A percentile compares a stretch with the other conserved stretches of the same genome.
Evolutionary conservation across 257 asterid genomes (phyloP).

Genomic region (Sherardia arvensis): DNA sequence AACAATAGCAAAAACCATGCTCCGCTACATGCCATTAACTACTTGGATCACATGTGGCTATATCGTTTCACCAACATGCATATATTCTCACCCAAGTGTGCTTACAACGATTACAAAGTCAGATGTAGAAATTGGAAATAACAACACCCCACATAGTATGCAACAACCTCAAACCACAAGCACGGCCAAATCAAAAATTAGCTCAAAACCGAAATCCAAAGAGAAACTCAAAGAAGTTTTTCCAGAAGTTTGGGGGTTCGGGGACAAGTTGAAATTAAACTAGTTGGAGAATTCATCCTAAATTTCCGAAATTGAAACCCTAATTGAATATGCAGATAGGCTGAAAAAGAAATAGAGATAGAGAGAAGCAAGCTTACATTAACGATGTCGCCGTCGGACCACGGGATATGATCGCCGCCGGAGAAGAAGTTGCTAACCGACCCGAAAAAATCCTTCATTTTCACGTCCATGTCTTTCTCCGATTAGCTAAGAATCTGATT

Average conservation of each 20-base stretch:
- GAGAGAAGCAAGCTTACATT: constrained; percentile 32
- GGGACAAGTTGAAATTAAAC: too few relatives aligned
- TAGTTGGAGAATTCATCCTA: too few relatives aligned
- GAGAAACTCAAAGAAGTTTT: too few relatives aligned
- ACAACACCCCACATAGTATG: neutral
- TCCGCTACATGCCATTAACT: neutral
- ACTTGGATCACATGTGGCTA: neutral
- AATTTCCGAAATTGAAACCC: neutral
- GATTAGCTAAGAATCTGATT: neutral
- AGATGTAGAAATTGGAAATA: neutral
- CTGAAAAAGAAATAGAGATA: neutral
- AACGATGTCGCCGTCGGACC: constrained; percentile 63
- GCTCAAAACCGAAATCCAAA: neutral
- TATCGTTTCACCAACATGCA: neutral
- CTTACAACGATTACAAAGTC: neutral
- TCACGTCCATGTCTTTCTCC: constrained; percentile 43
- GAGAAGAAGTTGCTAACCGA: constrained; percentile 58
- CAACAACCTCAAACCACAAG: neutral
- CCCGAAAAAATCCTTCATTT: constrained; percentile 47
- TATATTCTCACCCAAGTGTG: neutral
- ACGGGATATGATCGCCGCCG: constrained; percentile 76
- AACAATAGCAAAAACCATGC: neutral
- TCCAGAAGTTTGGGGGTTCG: too few relatives aligned
- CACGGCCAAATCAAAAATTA: neutral
- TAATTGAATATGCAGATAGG: neutral